phyloP scores from a whole-genome alignment of 768 basidiomycete genomes.

The Rhizopogon vulgaris region DNA sequence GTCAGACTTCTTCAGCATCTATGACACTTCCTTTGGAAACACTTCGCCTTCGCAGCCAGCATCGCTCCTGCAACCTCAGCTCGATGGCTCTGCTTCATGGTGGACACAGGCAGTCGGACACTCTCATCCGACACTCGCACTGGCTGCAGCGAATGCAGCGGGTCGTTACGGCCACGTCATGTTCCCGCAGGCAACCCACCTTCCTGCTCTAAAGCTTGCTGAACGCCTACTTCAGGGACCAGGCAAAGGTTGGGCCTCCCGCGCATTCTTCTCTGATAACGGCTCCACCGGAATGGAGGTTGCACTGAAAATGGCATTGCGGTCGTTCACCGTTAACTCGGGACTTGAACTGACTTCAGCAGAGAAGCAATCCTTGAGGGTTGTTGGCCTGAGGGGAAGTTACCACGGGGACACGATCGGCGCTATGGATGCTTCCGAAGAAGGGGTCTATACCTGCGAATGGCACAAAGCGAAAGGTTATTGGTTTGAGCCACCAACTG shows the following conservation, averaged over 20 bases:
- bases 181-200: constrained; percentile 84
- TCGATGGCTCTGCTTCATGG: constrained; percentile 96
- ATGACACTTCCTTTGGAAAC: constrained; percentile 27
- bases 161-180: constrained; percentile 97
- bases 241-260: constrained; percentile 84
- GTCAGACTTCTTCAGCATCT: constrained; percentile 81
- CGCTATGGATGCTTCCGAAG: constrained; percentile 91
- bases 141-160: constrained; percentile 85
- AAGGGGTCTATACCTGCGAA: constrained; percentile 90
- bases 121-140: constrained; percentile 62
- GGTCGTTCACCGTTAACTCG: constrained; percentile 49
- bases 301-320: constrained; percentile 94
- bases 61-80: constrained; percentile 51
- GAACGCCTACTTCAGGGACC: constrained; percentile 78
- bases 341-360: constrained; percentile 25
- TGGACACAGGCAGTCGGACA: constrained; percentile 96
- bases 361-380: constrained; percentile 52
- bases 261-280: constrained; percentile 91
- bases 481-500: constrained; percentile 88
- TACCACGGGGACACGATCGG: constrained; percentile 99
- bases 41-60: constrained; percentile 11
- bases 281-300: constrained; percentile 97
- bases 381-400: constrained; percentile 84
- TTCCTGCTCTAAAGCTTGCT: constrained; percentile 78
- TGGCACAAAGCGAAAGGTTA: constrained; percentile 92